phyloP scores from a whole-genome alignment of 202 grass and related monocot species.

The Zizania palustris region DNA sequence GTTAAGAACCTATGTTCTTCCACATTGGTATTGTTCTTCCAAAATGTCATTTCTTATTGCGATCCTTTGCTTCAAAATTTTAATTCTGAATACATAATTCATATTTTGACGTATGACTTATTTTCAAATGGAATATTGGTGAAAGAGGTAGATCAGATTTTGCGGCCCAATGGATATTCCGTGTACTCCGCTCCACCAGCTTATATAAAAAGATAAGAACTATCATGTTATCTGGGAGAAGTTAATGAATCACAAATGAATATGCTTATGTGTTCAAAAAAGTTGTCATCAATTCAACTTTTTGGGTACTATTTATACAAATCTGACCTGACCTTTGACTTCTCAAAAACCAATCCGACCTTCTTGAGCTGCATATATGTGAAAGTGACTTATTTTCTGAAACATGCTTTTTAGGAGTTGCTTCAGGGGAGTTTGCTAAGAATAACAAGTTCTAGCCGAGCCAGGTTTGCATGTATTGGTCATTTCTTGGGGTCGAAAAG shows the following conservation, averaged over 20 bases:
- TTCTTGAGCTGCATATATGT: slow-evolving; percentile 21
- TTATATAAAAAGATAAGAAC: slow-evolving; percentile 88
- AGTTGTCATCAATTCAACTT: not conserved
- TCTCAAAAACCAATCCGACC: too few species aligned
- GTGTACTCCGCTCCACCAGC: slow-evolving; percentile 96
- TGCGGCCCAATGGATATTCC: slow-evolving; percentile 87
- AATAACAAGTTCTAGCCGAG: slow-evolving; percentile 76
- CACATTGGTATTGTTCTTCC: slow-evolving; percentile 5
- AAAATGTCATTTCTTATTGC: slow-evolving; percentile 5
- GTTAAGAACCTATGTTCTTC: not conserved
- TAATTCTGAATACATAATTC: not conserved
- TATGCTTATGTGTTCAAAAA: not conserved
- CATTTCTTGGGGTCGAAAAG: slow-evolving; percentile 61
- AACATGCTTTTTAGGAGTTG: slow-evolving; percentile 64
- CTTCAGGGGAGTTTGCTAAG: slow-evolving; percentile 60
- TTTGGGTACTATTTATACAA: not conserved
- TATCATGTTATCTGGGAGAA: slow-evolving; percentile 34
- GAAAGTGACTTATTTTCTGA: slow-evolving; percentile 42
- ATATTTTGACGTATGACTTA: slow-evolving; percentile 25
- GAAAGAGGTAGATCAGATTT: slow-evolving; percentile 86
- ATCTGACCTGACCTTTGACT: too few species aligned
- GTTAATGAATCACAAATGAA: slow-evolving; percentile 54
- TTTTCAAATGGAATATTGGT: slow-evolving; percentile 90
- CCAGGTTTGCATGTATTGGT: slow-evolving; percentile 77
- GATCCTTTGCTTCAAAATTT: slow-evolving; percentile 24